These are phyloP conservation scores for Alloteropsis semialata DNA, from an alignment of 176 grass and related monocot genomes.

Conservation along the genomic window DNA sequence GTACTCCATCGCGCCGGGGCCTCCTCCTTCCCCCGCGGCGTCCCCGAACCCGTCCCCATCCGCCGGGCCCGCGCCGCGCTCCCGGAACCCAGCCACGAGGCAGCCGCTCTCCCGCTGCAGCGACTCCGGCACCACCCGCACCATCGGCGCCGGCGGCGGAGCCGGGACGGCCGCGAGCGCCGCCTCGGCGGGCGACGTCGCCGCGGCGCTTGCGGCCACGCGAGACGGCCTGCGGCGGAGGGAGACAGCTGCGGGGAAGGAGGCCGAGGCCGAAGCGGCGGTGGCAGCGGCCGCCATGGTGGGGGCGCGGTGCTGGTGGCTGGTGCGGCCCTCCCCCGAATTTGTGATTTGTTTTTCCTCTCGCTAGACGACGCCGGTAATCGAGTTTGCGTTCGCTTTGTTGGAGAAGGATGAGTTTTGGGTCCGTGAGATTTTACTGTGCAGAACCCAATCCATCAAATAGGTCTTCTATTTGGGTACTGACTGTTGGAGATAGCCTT, in stretches of 20 bases:
- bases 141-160: constrained; percentile 21
- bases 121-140: constrained; percentile 62
- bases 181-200: constrained; percentile 5
- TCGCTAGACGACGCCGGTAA: no score
- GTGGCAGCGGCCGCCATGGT: constrained; percentile 68
- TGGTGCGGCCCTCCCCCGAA: not conserved
- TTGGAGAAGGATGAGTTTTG: no score
- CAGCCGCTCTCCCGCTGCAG: constrained; percentile 67
- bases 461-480: no score
- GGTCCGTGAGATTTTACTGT: no score
- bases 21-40: not conserved
- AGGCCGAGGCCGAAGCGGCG: constrained; percentile 29
- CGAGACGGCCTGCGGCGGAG: not conserved
- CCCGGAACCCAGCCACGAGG: constrained; percentile 33
- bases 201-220: not conserved
- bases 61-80: not conserved
- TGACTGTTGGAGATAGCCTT: no score
- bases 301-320: not conserved
- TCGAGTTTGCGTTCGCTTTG: no score
- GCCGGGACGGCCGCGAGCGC: constrained; percentile 18
- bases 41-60: not conserved
- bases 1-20: constrained; percentile 83
- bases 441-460: no score
- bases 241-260: not conserved
- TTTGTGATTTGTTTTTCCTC: not conserved